Percentiles rank a stretch among this genome's conserved stretches.
Evolutionary conservation across 192 early-diverging fungal genomes (phyloP).

Genomic region (Phycomyces nitens): DNA sequence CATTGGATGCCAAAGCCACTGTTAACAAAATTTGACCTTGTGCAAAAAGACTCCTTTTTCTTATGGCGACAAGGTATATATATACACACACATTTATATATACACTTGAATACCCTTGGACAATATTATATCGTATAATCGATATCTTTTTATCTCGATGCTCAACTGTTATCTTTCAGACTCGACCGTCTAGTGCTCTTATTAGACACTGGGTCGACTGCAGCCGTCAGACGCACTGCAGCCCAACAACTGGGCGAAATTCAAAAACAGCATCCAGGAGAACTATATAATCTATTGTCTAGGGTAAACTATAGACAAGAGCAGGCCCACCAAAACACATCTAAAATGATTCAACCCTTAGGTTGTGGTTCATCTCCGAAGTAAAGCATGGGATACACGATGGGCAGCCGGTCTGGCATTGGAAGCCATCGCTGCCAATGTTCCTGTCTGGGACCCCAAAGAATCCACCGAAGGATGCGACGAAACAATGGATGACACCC

Average conservation of each 20-base stretch:
- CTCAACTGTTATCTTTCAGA: slow-evolving; percentile 41
- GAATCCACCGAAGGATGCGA: slow-evolving; percentile 12
- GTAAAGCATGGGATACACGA: slow-evolving; percentile 92
- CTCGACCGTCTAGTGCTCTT: slow-evolving; percentile 92
- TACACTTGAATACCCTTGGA: not conserved
- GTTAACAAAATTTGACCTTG: not conserved
- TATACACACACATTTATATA: not conserved
- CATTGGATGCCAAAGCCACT: slow-evolving; percentile 2
- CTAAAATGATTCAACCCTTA: slow-evolving; percentile 28
- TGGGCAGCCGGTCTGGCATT: slow-evolving; percentile 90
- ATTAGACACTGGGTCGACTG: slow-evolving; percentile 90
- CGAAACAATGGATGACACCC: slow-evolving; percentile 32
- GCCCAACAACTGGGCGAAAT: slow-evolving; percentile 95
- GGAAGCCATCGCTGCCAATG: slow-evolving; percentile 86
- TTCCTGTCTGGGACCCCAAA: slow-evolving; percentile 80
- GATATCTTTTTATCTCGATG: not conserved
- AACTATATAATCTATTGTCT: slow-evolving; percentile 84
- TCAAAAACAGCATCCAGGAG: slow-evolving; percentile 89
- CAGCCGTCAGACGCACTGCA: slow-evolving; percentile 81
- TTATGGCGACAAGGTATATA: slow-evolving; percentile 30
- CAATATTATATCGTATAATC: not conserved
- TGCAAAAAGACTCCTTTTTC: slow-evolving; percentile 7
- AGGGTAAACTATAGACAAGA: slow-evolving; percentile 37
- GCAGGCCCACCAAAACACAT: not conserved
- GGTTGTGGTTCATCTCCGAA: slow-evolving; percentile 83